phyloP scores from a whole-genome alignment of 2,329 filamentous ascomycete genomes.

The Pochonia chlamydosporia region DNA sequence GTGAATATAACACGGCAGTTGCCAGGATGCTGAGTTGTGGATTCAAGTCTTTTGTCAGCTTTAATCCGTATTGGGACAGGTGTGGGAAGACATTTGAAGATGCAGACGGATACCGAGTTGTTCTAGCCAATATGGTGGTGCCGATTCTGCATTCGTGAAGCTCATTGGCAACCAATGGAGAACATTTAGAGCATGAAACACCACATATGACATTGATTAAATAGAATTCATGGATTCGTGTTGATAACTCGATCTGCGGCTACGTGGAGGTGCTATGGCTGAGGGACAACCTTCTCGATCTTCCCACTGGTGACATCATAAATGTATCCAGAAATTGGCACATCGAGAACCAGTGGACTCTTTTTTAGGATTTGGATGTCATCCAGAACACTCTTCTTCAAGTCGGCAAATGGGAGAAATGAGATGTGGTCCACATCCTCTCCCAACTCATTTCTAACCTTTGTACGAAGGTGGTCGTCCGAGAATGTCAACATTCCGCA shows the following conservation, averaged over 20 bases:
- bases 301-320: slow-evolving; percentile 73
- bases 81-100: slow-evolving; percentile 39
- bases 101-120: slow-evolving; percentile 38
- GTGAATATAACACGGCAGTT: slow-evolving; percentile 23
- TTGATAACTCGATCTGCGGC: too few relatives aligned
- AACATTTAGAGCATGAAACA: too few relatives aligned
- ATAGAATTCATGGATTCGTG: too few relatives aligned
- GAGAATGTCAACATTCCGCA: slow-evolving; percentile 62
- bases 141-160: neutral
- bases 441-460: slow-evolving; percentile 56
- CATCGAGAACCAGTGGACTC: slow-evolving; percentile 53
- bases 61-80: slow-evolving; percentile 39
- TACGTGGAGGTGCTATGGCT: neutral
- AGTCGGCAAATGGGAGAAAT: slow-evolving; percentile 60
- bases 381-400: slow-evolving; percentile 58
- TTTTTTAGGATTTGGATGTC: slow-evolving; percentile 60
- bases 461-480: slow-evolving; percentile 47
- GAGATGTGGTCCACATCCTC: slow-evolving; percentile 45
- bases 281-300: slow-evolving; percentile 18
- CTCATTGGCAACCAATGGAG: too few relatives aligned
- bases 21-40: slow-evolving; percentile 28
- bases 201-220: too few relatives aligned
- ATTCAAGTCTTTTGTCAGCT: slow-evolving; percentile 27
- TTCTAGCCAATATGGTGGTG: slow-evolving; percentile 28
- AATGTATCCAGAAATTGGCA: slow-evolving; percentile 65